Conservation (phyloP, 805 yeast species). For the Cyberlindnera sargentensis region DNA sequence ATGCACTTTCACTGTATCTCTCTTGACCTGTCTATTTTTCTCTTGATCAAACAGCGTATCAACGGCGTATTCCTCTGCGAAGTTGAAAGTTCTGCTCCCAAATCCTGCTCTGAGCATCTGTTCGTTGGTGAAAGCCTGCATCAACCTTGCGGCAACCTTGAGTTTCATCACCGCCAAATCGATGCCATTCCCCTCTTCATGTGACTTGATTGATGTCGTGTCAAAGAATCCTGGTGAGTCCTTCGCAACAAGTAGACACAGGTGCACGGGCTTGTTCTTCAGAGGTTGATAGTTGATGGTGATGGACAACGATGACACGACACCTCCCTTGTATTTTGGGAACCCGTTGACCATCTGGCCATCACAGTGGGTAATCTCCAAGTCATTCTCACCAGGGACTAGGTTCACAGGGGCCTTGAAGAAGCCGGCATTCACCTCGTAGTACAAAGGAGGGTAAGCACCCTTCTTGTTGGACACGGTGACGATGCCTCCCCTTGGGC, state of each 20-base stretch:
- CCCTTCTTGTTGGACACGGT: conserved; percentile 36
- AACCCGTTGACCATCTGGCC: conserved; percentile 30
- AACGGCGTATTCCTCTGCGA: conserved; percentile 54
- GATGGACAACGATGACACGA: conserved; percentile 23
- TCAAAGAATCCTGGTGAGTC: conserved; percentile 73
- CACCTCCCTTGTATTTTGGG: conserved; percentile 10
- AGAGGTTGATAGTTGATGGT: conserved; percentile 47
- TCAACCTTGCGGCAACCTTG: conserved; percentile 75
- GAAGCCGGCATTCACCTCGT: conserved; percentile 59
- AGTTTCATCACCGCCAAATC: conserved; percentile 68
- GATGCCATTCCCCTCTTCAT: conserved; percentile 55
- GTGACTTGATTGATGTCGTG: conserved; percentile 45
- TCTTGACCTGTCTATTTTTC: conserved; percentile 19
- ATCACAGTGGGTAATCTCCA: conserved; percentile 43
- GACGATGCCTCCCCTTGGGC: conserved; percentile 27
- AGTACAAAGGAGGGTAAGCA: conserved; percentile 54
- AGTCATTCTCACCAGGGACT: conserved; percentile 57
- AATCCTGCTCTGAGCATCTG: conserved; percentile 77
- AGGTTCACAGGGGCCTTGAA: conserved; percentile 75
- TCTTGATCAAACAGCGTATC: conserved; percentile 49
- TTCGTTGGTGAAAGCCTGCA: conserved; percentile 89
- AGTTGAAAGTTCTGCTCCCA: conserved; percentile 71
- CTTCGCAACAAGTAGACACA: conserved; percentile 66
- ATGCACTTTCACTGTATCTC: conserved; percentile 73
- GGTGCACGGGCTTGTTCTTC: conserved; percentile 71